Evolutionary conservation across 2,329 filamentous ascomycete genomes (phyloP).

Genomic region (Penicillium sp.): DNA sequence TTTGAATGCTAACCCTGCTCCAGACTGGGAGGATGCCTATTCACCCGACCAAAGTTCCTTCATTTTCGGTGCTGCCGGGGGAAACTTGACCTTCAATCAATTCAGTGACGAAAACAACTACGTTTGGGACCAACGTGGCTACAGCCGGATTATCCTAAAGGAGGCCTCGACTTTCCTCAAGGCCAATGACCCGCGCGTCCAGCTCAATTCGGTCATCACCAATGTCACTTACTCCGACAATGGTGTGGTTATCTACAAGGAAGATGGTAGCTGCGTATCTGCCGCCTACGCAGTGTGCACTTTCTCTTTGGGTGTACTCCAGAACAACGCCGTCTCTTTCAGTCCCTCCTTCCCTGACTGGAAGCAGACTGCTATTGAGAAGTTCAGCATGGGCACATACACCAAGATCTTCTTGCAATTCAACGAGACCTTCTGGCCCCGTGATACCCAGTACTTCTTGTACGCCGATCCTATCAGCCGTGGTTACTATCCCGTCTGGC

Average conservation of each 20-base stretch:
- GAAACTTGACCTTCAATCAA: slow-evolving; percentile 68
- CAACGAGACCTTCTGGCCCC: slow-evolving; percentile 69
- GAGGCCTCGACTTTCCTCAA: slow-evolving; percentile 65
- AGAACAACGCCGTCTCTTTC: slow-evolving; percentile 66
- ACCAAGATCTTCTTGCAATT: slow-evolving; percentile 77
- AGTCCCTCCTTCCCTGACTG: slow-evolving; percentile 64
- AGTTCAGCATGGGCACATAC: slow-evolving; percentile 73
- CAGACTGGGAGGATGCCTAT: slow-evolving; percentile 65
- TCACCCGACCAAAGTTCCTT: slow-evolving; percentile 63
- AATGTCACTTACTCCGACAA: slow-evolving; percentile 59
- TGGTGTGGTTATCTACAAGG: slow-evolving; percentile 60
- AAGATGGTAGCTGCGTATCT: slow-evolving; percentile 62
- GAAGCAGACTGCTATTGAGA: slow-evolving; percentile 69
- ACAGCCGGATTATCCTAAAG: slow-evolving; percentile 62
- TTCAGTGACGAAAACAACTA: slow-evolving; percentile 68
- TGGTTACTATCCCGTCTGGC: slow-evolving; percentile 67
- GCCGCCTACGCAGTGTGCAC: slow-evolving; percentile 70
- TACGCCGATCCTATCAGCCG: slow-evolving; percentile 57
- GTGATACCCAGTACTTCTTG: slow-evolving; percentile 60
- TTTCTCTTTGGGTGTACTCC: slow-evolving; percentile 71
- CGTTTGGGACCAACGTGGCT: slow-evolving; percentile 67
- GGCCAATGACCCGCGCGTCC: slow-evolving; percentile 61
- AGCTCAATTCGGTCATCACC: slow-evolving; percentile 64
- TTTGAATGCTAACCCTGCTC: slow-evolving; percentile 12
- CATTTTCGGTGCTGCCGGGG: slow-evolving; percentile 60